phyloP scores from a whole-genome alignment of 257 asterid species.

The Cruciata laevipes region DNA sequence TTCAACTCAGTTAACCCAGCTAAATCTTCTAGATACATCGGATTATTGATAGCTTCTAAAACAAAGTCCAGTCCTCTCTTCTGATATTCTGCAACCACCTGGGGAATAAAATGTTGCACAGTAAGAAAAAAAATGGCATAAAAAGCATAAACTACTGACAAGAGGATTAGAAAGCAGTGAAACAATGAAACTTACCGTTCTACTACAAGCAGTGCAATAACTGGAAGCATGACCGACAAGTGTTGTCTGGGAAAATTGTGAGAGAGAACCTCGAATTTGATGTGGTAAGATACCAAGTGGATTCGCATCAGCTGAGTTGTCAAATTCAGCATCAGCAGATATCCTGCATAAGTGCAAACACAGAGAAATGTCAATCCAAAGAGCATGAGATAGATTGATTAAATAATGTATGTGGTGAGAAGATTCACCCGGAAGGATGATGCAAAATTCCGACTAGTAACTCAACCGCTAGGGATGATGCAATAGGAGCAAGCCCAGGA shows the following conservation, averaged over 20 bases:
- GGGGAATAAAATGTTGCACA: conserved; percentile 2
- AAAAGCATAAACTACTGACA: not conserved
- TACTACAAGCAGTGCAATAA: conserved; percentile 89
- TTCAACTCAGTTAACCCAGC: conserved; percentile 87
- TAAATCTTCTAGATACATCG: conserved; percentile 81
- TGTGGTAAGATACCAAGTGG: conserved; percentile 95
- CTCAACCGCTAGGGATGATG: conserved; percentile 93
- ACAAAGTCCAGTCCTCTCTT: conserved; percentile 69
- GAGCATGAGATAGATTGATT: not conserved
- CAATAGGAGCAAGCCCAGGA: conserved; percentile 98
- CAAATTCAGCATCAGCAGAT: conserved; percentile 69
- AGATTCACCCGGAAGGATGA: conserved; percentile 71
- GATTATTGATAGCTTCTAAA: conserved; percentile 80
- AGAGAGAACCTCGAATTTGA: conserved; percentile 84
- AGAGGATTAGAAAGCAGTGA: not conserved
- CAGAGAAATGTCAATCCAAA: not conserved
- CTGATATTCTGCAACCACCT: conserved; percentile 75
- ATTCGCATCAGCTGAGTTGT: conserved; percentile 49
- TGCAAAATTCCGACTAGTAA: conserved; percentile 81
- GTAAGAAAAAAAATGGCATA: not conserved
- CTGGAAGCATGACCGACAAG: conserved; percentile 85
- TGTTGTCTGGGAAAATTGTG: conserved; percentile 87
- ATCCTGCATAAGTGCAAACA: conserved; percentile 37
- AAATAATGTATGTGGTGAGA: not conserved
- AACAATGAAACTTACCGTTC: conserved; percentile 53